phyloP scores from a whole-genome alignment of 2,329 filamentous ascomycete species.

The Microascus cirrosus region DNA sequence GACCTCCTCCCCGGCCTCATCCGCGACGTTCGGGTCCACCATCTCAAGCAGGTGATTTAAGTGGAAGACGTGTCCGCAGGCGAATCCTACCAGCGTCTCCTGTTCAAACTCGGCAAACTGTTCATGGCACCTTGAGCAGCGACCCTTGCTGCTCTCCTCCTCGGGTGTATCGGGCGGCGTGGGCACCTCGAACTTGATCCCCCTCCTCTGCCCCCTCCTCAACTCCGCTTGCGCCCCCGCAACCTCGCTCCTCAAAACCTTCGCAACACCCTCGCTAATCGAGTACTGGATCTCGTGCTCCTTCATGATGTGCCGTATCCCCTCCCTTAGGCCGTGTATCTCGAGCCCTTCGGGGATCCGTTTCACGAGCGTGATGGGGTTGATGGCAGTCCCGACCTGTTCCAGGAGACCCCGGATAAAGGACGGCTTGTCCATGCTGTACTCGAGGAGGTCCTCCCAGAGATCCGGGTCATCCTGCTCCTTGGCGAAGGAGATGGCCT shows the following conservation, averaged over 20 bases:
- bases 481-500: constrained; percentile 90
- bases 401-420: constrained; percentile 90
- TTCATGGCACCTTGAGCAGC: constrained; percentile 47
- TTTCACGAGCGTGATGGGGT: constrained; percentile 80
- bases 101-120: constrained; percentile 49
- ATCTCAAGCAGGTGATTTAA: constrained; percentile 56
- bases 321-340: constrained; percentile 81
- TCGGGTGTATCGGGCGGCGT: constrained; percentile 23
- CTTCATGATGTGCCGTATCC: constrained; percentile 80
- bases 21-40: constrained; percentile 32
- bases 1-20: constrained; percentile 30
- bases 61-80: constrained; percentile 75
- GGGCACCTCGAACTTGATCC: constrained; percentile 75
- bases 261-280: constrained; percentile 82
- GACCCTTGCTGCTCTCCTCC: constrained; percentile 23
- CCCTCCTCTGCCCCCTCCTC: constrained; percentile 67
- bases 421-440: constrained; percentile 93
- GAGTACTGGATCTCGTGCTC: constrained; percentile 94
- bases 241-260: constrained; percentile 80
- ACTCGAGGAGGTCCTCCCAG: constrained; percentile 89
- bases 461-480: constrained; percentile 84
- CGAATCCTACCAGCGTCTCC: constrained; percentile 69
- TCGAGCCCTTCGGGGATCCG: constrained; percentile 89
- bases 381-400: constrained; percentile 86
- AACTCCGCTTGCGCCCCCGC: constrained; percentile 71